These are phyloP conservation scores for Aspergillus fumigatiaffinis DNA, from an alignment of 2,329 filamentous ascomycete genomes.

Conservation along the genomic window DNA sequence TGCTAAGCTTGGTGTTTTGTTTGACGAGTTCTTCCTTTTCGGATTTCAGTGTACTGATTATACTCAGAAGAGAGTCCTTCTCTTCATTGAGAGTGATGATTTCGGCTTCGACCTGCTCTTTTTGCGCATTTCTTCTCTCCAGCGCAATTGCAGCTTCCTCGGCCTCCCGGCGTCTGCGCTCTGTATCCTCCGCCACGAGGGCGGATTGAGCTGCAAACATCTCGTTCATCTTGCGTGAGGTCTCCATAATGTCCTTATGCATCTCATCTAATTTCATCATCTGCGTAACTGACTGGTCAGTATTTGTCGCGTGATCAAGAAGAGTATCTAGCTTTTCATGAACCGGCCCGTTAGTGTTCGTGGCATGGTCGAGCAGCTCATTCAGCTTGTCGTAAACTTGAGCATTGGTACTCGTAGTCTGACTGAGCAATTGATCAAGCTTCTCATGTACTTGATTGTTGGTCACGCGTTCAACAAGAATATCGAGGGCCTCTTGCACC, in stretches of 20 bases:
- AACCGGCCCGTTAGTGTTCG: constrained; percentile 25
- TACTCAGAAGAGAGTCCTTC: constrained; percentile 58
- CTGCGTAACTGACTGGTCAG: constrained; percentile 67
- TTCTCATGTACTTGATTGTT: constrained; percentile 57
- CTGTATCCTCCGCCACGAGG: constrained; percentile 68
- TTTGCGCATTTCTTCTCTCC: constrained; percentile 67
- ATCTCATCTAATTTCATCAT: constrained; percentile 84
- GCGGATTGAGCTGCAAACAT: constrained; percentile 49
- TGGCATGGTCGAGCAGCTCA: constrained; percentile 38
- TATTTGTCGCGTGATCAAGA: constrained; percentile 55
- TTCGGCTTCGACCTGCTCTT: constrained; percentile 57
- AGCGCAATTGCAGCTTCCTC: constrained; percentile 77
- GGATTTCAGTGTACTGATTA: constrained; percentile 46
- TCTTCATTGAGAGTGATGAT: constrained; percentile 52
- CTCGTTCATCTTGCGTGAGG: constrained; percentile 75
- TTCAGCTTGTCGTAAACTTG: constrained; percentile 58
- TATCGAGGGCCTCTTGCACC: constrained; percentile 57
- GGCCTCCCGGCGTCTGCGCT: constrained; percentile 72
- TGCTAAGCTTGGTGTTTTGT: constrained; percentile 74
- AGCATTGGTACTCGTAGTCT: constrained; percentile 26
- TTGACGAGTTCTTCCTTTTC: constrained; percentile 65
- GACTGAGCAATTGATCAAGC: constrained; percentile 45
- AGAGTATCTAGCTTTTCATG: constrained; percentile 33
- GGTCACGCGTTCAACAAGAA: constrained; percentile 45
- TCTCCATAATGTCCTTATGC: constrained; percentile 78